Conservation (phyloP, 2,329 filamentous ascomycete genomes). For the Tolypocladium pustulatum region DNA sequence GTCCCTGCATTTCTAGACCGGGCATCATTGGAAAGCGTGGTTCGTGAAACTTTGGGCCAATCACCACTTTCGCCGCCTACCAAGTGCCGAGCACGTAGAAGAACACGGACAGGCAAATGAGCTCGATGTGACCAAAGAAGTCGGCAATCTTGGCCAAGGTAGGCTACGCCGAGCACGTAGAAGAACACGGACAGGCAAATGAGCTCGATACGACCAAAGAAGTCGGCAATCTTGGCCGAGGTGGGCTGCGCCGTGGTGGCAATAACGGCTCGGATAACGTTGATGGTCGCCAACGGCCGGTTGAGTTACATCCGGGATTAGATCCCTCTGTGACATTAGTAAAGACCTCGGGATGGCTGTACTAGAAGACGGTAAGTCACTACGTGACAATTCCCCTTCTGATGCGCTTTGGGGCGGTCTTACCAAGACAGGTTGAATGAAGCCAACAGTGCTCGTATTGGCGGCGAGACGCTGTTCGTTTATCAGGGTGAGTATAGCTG, state of each 20-base stretch:
- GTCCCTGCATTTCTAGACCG: too few relatives aligned
- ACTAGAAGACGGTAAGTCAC: too few relatives aligned
- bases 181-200: constrained; percentile 35
- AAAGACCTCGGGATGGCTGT: too few relatives aligned
- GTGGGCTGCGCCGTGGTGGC: constrained; percentile 38
- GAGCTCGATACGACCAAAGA: constrained; percentile 53
- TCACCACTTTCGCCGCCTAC: too few relatives aligned
- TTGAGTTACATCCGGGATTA: too few relatives aligned
- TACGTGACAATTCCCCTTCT: too few relatives aligned
- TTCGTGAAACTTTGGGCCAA: too few relatives aligned
- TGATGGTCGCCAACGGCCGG: constrained; percentile 29
- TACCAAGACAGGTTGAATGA: constrained; percentile 13
- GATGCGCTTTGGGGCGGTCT: too few relatives aligned
- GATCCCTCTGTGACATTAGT: too few relatives aligned
- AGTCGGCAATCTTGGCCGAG: constrained; percentile 42
- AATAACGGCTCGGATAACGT: constrained; percentile 46
- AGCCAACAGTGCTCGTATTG: constrained; percentile 28
- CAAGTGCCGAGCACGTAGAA: constrained; percentile 31
- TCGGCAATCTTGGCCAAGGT: constrained; percentile 51
- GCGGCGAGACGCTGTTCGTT: constrained; percentile 8
- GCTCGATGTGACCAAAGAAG: constrained; percentile 52
- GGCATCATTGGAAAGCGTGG: too few relatives aligned
- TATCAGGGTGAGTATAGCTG: constrained; percentile 10
- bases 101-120: constrained; percentile 39
- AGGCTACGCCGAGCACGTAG: constrained; percentile 33